These are phyloP conservation scores for Elongisporangium undulatum DNA, from an alignment of 352 stramenopile genomes.

Conservation along the genomic window DNA sequence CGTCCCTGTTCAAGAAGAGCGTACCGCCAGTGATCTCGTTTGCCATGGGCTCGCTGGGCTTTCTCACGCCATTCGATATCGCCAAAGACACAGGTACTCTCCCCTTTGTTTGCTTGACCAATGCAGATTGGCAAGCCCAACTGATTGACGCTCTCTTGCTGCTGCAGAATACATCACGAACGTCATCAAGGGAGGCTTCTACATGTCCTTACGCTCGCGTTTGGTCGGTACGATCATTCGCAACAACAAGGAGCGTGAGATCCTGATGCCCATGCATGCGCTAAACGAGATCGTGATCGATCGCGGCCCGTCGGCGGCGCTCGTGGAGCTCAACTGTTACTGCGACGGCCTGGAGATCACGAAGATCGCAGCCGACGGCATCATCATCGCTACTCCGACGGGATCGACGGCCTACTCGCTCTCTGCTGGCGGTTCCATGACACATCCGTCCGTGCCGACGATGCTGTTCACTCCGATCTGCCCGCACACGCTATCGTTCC, in stretches of 20 bases:
- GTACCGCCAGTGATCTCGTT: slow-evolving; percentile 95
- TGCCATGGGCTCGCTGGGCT: slow-evolving; percentile 94
- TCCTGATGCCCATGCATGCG: slow-evolving; percentile 82
- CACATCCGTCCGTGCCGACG: slow-evolving; percentile 95
- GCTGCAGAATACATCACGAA: slow-evolving; percentile 58
- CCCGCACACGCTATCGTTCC: slow-evolving; percentile 95
- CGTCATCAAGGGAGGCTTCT: slow-evolving; percentile 80
- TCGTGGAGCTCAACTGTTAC: slow-evolving; percentile 97
- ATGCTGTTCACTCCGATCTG: slow-evolving; percentile 99
- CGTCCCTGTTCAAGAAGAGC: slow-evolving; percentile 85
- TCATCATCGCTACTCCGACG: slow-evolving; percentile 98
- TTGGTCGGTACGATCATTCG: slow-evolving; percentile 72
- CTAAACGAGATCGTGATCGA: slow-evolving; percentile 99
- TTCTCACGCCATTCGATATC: slow-evolving; percentile 93
- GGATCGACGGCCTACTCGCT: slow-evolving; percentile 98
- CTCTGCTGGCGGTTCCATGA: slow-evolving; percentile 96
- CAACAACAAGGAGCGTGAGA: slow-evolving; percentile 43
- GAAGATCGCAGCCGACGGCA: slow-evolving; percentile 94
- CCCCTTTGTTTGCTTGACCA: background rate
- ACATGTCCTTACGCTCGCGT: slow-evolving; percentile 77
- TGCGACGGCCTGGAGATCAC: slow-evolving; percentile 96
- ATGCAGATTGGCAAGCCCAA: background rate
- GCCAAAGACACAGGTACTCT: slow-evolving; percentile 40
- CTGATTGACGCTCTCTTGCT: background rate
- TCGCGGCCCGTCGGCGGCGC: slow-evolving; percentile 80